Evolutionary conservation across 352 stramenopile genomes (phyloP).

Genomic region (Phytophthora vignae): DNA sequence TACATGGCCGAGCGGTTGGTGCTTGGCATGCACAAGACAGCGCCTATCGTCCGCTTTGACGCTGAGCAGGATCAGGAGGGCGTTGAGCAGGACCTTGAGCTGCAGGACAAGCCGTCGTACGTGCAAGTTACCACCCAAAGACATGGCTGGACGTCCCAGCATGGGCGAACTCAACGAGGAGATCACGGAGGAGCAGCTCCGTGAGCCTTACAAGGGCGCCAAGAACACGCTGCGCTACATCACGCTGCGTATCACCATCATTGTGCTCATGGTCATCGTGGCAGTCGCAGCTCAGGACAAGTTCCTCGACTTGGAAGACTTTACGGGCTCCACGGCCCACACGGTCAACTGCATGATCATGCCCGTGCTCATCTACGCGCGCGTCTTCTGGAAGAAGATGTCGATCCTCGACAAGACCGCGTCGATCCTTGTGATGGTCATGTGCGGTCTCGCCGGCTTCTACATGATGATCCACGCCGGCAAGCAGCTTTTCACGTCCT

Average conservation of each 20-base stretch:
- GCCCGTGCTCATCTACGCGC: constrained; percentile 31
- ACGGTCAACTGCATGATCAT: constrained; percentile 39
- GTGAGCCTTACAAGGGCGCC: constrained; percentile 48
- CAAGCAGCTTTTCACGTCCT: constrained; percentile 59
- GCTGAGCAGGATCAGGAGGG: constrained; percentile 16
- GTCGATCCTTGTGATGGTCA: constrained; percentile 45
- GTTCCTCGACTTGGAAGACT: constrained; percentile 50
- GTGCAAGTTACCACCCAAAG: constrained; percentile 4
- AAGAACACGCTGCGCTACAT: constrained; percentile 52
- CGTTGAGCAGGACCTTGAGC: constrained; percentile 28
- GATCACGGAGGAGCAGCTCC: constrained; percentile 35
- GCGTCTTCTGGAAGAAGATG: constrained; percentile 41
- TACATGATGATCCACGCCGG: constrained; percentile 58
- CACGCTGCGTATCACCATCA: constrained; percentile 40
- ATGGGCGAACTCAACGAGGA: constrained; percentile 24
- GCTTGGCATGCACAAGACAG: constrained; percentile 31
- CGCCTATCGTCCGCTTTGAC: constrained; percentile 25
- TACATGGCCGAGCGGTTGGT: constrained; percentile 36
- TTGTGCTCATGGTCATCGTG: constrained; percentile 47
- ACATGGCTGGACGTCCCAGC: no score
- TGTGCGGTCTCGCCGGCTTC: constrained; percentile 50
- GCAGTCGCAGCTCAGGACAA: constrained; percentile 53
- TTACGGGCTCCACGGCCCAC: constrained; percentile 25
- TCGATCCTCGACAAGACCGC: constrained; percentile 55
- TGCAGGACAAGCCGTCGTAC: constrained; percentile 38